Base-by-base conservation (phyloP, 495 filamentous ascomycete species). In the Penicillium cosmopolitanum region DNA sequence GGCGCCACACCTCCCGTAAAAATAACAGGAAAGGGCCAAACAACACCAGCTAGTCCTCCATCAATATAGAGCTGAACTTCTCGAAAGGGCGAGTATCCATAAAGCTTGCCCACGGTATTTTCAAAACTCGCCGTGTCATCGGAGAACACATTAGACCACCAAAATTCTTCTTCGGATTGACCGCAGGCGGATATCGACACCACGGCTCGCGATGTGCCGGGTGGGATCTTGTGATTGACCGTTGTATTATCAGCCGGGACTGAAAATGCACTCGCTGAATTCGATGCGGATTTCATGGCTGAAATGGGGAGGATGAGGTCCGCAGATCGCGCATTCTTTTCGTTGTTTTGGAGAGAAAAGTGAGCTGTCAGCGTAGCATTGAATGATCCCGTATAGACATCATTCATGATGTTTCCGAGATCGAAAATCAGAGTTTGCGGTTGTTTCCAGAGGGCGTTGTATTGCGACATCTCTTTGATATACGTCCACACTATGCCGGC, bases 1-100 rank as follows among this genome's bases (percentile, higher is more conserved):
- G 93, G 93, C 2, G 87, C 87, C 1, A 97, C 84, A 4, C 93
- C 93, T 5, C 93, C 92, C 5, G 92, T 96, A 62, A 96, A 97
- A 36, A 96, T 91, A 31, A 93, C 79, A 0, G 91, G 89, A 58
- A 94, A 95, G 4, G 93, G 92, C 90, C 89, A 96, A 7, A 85
- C 80, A 4, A 95, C 89, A 0, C 92, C 92, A 15, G 90, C 89
- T 8, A 95, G 73, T 33, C 80, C 77, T 2, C 84, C 89, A 66
- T 96, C 89, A 57, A 96, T 89, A 42, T 87, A 81, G 2, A 96
- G 74, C 60, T 96, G 90, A 8, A 96, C 80, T 69, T 97, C 93
- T 9, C 92, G 85, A 67, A 92, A 96, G 0, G 91, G 90, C 18
- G 87, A 88, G 64, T 84, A 86, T 2, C 90, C 92, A 42, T 87